Evolutionary conservation across 768 basidiomycete genomes (phyloP).

Genomic region (Tulasnella sp.): DNA sequence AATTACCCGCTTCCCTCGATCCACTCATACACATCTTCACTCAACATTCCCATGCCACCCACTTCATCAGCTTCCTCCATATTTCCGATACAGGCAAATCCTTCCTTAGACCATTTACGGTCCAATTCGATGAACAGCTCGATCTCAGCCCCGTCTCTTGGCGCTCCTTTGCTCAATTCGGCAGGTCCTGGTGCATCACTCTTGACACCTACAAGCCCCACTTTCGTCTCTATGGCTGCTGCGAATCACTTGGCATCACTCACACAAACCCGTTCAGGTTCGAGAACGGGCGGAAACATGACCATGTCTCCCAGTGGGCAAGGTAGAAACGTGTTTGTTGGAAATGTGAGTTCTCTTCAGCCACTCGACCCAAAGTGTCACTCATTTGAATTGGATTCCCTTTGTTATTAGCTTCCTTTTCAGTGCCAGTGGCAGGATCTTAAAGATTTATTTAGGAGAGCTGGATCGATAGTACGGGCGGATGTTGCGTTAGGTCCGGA

Average conservation of each 20-base stretch:
- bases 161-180: too few relatives aligned
- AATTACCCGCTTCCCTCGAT: constrained; percentile 13
- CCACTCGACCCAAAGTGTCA: not conserved
- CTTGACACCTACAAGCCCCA: not conserved
- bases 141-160: too few relatives aligned
- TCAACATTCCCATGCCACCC: not conserved
- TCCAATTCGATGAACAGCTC: too few relatives aligned
- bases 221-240: not conserved
- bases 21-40: not conserved
- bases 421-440: constrained; percentile 97
- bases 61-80: too few relatives aligned
- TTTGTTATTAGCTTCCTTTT: constrained; percentile 55
- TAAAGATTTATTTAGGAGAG: constrained; percentile 91
- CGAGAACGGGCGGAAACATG: constrained; percentile 10
- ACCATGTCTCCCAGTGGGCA: not conserved
- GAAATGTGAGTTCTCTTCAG: constrained; percentile 50
- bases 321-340: constrained; percentile 53
- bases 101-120: too few relatives aligned
- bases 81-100: too few relatives aligned
- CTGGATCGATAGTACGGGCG: constrained; percentile 89
- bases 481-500: constrained; percentile 91
- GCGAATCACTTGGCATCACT: not conserved
- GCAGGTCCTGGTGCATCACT: too few relatives aligned
- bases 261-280: constrained; percentile 10
- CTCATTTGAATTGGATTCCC: not conserved